Conservation (phyloP, 345 rosid genomes). For the Toxicodendron radicans region DNA sequence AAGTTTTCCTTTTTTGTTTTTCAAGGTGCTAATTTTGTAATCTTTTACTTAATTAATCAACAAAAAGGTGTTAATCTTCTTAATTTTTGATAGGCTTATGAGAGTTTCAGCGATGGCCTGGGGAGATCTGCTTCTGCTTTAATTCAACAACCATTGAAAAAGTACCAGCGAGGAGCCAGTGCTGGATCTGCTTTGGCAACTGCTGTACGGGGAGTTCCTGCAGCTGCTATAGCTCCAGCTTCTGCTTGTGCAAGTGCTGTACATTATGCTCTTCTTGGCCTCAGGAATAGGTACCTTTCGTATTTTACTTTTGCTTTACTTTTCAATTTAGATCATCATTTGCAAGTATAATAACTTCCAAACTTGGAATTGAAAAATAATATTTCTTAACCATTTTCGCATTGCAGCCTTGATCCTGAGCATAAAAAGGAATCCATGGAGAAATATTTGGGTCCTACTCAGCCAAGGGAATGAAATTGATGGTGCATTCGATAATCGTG, state of each 20-base stretch:
- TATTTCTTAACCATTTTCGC: constrained; percentile 30
- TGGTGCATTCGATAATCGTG: constrained; percentile 2
- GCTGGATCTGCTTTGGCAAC: constrained; percentile 82
- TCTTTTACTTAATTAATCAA: neutral
- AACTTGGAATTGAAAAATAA: constrained; percentile 9
- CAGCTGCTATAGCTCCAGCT: constrained; percentile 91
- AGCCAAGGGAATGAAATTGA: constrained; percentile 37
- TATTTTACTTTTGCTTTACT: neutral
- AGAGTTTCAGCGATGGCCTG: constrained; percentile 79
- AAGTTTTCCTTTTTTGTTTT: neutral
- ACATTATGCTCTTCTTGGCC: constrained; percentile 80
- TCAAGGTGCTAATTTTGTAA: neutral
- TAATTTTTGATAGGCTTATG: constrained; percentile 63
- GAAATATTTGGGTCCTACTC: constrained; percentile 79
- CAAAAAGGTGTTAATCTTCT: constrained; percentile 18
- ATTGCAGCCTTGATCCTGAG: constrained; percentile 95
- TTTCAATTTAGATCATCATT: neutral
- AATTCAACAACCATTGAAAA: constrained; percentile 74
- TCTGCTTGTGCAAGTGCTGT: constrained; percentile 84
- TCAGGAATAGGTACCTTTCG: constrained; percentile 71
- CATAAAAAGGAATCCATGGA: constrained; percentile 97
- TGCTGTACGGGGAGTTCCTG: constrained; percentile 78
- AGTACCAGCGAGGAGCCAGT: constrained; percentile 81
- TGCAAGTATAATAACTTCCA: neutral
- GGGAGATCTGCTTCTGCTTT: constrained; percentile 91